Evolutionary conservation across 169 alveolate genomes (phyloP).

Genomic region (Plasmodium coatneyi): DNA sequence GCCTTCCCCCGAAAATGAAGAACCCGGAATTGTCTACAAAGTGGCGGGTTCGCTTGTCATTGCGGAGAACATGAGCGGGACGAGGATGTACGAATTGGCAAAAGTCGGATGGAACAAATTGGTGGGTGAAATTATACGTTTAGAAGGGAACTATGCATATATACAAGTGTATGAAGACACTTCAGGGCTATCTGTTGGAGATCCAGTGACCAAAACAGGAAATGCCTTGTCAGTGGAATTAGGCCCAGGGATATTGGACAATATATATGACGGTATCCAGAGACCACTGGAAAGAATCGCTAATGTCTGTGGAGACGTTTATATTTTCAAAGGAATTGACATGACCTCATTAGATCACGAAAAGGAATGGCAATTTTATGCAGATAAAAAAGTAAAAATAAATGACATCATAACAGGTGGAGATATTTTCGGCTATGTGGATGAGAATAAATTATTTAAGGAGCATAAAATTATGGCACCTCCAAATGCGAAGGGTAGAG

Average conservation of each 20-base stretch:
- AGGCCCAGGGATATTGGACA: conserved; percentile 98
- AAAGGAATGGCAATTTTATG: conserved; percentile 94
- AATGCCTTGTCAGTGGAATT: conserved; percentile 97
- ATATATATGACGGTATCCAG: conserved; percentile 98
- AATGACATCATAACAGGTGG: conserved; percentile 98
- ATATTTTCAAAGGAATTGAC: conserved; percentile 97
- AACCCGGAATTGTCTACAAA: conserved; percentile 66
- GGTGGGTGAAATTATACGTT: conserved; percentile 98
- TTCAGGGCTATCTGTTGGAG: conserved; percentile 98
- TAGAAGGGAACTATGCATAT: conserved; percentile 98
- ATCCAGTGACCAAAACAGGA: conserved; percentile 98
- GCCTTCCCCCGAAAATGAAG: conserved; percentile 52
- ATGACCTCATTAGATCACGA: conserved; percentile 93
- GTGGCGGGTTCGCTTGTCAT: conserved; percentile 91
- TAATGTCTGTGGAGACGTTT: conserved; percentile 89
- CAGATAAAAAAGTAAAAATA: conserved; percentile 87
- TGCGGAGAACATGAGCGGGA: conserved; percentile 99
- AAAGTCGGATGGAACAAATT: conserved; percentile 96
- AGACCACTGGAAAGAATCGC: conserved; percentile 96
- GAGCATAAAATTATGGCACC: conserved; percentile 97
- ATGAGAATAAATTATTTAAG: conserved; percentile 95
- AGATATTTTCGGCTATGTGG: conserved; percentile 96
- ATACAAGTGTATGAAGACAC: conserved; percentile 99
- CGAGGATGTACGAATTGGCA: conserved; percentile 98
- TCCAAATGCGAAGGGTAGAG: conserved; percentile 96